Conservation (phyloP, 768 basidiomycete genomes). For the Termitomyces sp. region DNA sequence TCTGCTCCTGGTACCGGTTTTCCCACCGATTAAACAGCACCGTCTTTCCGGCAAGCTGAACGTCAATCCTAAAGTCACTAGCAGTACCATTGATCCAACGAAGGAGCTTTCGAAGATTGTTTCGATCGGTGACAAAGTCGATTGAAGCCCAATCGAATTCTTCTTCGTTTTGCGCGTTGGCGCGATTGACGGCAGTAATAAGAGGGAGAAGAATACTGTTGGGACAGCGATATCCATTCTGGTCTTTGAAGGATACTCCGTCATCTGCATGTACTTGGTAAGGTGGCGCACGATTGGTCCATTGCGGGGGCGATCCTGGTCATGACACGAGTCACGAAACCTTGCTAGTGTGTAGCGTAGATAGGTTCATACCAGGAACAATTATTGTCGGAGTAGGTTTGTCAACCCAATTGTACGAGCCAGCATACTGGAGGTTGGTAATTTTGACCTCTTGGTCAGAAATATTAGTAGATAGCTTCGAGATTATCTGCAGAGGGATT, state of each 20-base stretch:
- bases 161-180: conserved; percentile 25
- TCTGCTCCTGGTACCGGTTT: conserved; percentile 27
- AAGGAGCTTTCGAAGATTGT: conserved; percentile 58
- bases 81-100: conserved; percentile 45
- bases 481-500: conserved; percentile 23
- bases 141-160: conserved; percentile 39
- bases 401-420: conserved; percentile 55
- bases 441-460: conserved; percentile 29
- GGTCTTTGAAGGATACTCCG: conserved; percentile 49
- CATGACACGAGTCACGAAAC: not conserved
- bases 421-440: conserved; percentile 33
- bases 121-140: conserved; percentile 60
- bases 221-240: conserved; percentile 48
- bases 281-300: conserved; percentile 46
- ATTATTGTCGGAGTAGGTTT: conserved; percentile 42
- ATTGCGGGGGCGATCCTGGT: conserved; percentile 46
- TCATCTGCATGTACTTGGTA: conserved; percentile 52
- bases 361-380: conserved; percentile 39
- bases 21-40: conserved; percentile 63
- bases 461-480: conserved; percentile 12
- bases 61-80: conserved; percentile 64
- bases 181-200: conserved; percentile 52
- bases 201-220: conserved; percentile 45
- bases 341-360: not conserved
- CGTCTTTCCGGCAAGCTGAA: conserved; percentile 59